These are phyloP conservation scores for Colletotrichum sp. DNA, from an alignment of 2,329 filamentous ascomycete species.

Conservation along the genomic window DNA sequence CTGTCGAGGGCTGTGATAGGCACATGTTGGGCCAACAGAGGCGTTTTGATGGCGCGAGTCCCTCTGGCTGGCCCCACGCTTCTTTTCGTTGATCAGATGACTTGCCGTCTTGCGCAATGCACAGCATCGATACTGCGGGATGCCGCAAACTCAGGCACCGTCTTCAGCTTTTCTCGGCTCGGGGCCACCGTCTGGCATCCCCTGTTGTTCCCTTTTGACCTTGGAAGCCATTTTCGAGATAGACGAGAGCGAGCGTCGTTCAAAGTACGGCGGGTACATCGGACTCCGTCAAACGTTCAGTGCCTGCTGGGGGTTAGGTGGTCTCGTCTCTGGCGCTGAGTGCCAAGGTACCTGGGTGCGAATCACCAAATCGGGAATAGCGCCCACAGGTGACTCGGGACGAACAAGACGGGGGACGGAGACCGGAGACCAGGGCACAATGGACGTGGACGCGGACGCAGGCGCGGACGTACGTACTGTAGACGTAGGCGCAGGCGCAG, in stretches of 20 bases:
- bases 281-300: neutral
- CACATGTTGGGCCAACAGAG: neutral
- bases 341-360: neutral
- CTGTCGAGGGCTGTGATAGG: neutral
- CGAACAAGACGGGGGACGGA: neutral
- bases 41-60: neutral
- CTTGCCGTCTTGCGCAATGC: neutral
- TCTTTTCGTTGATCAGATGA: neutral
- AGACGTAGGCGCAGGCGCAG: neutral
- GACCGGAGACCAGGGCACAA: neutral
- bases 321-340: neutral
- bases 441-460: neutral
- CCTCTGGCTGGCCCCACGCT: neutral
- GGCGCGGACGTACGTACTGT: neutral
- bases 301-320: neutral
- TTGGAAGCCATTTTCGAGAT: neutral
- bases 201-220: neutral
- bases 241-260: neutral
- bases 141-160: neutral
- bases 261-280: neutral
- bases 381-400: neutral
- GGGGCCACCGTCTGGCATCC: neutral
- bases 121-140: neutral
- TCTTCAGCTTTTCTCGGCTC: neutral
- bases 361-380: slow-evolving; percentile 1